Evolutionary conservation across 257 asterid genomes (phyloP).

Genomic region (Ilex aquifolium): DNA sequence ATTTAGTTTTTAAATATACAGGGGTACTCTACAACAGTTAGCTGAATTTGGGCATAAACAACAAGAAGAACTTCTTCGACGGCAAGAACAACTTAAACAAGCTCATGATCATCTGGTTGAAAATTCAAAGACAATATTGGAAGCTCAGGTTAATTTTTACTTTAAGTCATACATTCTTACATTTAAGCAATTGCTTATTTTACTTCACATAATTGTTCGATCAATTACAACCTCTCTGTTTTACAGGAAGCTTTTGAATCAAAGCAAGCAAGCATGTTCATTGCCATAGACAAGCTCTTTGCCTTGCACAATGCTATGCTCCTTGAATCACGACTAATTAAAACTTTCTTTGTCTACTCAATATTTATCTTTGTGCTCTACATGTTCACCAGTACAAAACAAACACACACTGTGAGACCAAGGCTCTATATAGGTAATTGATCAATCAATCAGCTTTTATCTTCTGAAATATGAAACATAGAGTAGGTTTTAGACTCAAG

Average conservation of each 20-base stretch:
- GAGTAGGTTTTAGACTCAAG: no score
- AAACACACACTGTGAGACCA: constrained; percentile 64
- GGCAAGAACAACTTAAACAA: constrained; percentile 57
- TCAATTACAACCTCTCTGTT: neutral
- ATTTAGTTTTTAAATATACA: constrained; percentile 6
- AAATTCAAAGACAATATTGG: constrained; percentile 65
- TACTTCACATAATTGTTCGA: neutral
- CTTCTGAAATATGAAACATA: neutral
- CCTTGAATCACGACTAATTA: constrained; percentile 61
- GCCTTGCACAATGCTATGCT: constrained; percentile 69
- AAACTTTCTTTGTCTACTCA: constrained; percentile 53
- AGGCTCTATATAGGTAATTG: constrained; percentile 57
- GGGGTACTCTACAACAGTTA: constrained; percentile 52
- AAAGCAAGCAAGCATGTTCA: constrained; percentile 77
- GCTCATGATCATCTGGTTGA: constrained; percentile 67
- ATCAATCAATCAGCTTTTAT: neutral
- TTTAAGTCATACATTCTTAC: neutral
- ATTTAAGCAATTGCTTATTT: neutral
- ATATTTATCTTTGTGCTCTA: constrained; percentile 55
- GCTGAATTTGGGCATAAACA: constrained; percentile 71
- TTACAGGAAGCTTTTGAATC: constrained; percentile 77
- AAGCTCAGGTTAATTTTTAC: constrained; percentile 53
- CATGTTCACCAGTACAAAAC: constrained; percentile 81
- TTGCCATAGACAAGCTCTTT: constrained; percentile 71
- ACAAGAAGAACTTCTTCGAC: constrained; percentile 56